phyloP scores from a whole-genome alignment of 2,329 filamentous ascomycete species.

The Delphinella strobiligena region DNA sequence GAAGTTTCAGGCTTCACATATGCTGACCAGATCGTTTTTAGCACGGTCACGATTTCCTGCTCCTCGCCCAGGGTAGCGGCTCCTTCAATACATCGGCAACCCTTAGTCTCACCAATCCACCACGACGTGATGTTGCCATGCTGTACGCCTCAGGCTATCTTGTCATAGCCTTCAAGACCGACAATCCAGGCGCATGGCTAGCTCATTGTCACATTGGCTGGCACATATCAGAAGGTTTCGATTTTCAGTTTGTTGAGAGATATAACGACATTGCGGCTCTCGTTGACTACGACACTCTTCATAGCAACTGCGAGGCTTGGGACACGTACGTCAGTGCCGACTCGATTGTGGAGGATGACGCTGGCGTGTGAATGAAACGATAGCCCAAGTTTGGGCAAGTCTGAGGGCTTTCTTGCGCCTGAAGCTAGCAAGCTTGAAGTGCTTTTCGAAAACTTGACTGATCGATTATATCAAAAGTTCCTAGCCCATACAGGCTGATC shows the following conservation, averaged over 20 bases:
- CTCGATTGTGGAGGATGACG: too few relatives aligned
- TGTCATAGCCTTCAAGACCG: constrained; percentile 27
- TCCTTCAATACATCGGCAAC: constrained; percentile 12
- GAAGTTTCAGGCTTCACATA: too few relatives aligned
- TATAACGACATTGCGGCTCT: too few relatives aligned
- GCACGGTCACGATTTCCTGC: constrained; percentile 13
- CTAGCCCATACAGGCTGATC: too few relatives aligned
- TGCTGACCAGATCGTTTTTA: constrained; percentile 31
- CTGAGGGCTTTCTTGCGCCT: too few relatives aligned
- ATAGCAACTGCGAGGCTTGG: neutral
- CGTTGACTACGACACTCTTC: neutral
- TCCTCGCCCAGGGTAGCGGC: constrained; percentile 16
- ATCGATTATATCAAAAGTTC: too few relatives aligned
- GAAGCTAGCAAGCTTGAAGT: too few relatives aligned
- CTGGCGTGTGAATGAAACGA: too few relatives aligned
- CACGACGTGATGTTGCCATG: constrained; percentile 27
- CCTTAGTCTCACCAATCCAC: constrained; percentile 23
- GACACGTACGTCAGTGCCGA: too few relatives aligned
- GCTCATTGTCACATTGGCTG: constrained; percentile 9
- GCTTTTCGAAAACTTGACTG: too few relatives aligned
- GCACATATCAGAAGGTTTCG: constrained; percentile 10
- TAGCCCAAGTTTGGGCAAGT: too few relatives aligned
- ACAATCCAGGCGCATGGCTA: constrained; percentile 31
- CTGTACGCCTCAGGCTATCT: constrained; percentile 25
- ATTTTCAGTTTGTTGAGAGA: constrained; percentile 10